Conservation (phyloP, 2,329 filamentous ascomycete species). For the Boeremia exigua region DNA sequence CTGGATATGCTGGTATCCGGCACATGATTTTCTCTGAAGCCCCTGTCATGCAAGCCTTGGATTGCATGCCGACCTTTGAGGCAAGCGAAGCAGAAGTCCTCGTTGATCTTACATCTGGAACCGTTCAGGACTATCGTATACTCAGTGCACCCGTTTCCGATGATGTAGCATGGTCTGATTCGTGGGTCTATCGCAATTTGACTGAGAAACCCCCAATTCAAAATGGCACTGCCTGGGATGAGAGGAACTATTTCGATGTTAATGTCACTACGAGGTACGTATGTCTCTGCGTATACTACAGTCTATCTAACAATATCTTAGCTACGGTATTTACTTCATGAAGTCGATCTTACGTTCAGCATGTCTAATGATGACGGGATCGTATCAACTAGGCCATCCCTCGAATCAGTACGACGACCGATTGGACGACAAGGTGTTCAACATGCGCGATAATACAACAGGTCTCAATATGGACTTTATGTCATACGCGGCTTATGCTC, state of each 20-base stretch:
- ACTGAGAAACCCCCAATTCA: neutral
- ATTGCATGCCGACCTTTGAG: constrained; percentile 21
- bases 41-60: constrained; percentile 18
- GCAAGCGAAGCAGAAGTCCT: constrained; percentile 11
- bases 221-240: neutral
- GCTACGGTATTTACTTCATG: constrained; percentile 21
- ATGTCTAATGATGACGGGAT: neutral
- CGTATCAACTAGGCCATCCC: neutral
- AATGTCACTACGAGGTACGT: constrained; percentile 15
- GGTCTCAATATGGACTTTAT: constrained; percentile 28
- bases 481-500: constrained; percentile 17
- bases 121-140: constrained; percentile 16
- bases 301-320: neutral
- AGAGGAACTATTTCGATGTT: neutral
- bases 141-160: constrained; percentile 4
- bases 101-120: constrained; percentile 11
- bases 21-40: constrained; percentile 2
- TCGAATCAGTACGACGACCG: neutral
- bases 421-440: constrained; percentile 16
- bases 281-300: neutral
- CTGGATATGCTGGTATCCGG: neutral
- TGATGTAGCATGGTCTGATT: constrained; percentile 15
- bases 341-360: constrained; percentile 16
- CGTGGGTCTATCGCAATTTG: constrained; percentile 9
- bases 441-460: constrained; percentile 27